Base-by-base conservation (phyloP, 2,329 filamentous ascomycete genomes). In the Drechmeria coniospora region DNA sequence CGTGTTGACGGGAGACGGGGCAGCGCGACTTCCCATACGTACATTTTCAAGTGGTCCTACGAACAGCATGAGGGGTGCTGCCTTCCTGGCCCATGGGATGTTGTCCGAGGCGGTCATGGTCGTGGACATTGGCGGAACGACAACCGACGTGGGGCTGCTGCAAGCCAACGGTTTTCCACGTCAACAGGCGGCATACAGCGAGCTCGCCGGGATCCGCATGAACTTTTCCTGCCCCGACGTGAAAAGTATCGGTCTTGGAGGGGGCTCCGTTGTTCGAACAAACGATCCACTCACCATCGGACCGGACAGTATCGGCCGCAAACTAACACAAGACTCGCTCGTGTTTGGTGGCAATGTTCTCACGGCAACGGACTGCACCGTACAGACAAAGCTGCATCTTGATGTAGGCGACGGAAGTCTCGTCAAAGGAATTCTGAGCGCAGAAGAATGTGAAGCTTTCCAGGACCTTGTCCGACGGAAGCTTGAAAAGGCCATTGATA, bases 121-220 rank as follows among this genome's bases (percentile, higher is more conserved):
- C 0, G 64, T 77, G 2, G 74, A 79, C 39, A 67, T 79, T 29
- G 74, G 74, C 1, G 73, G 74, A 3, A 79, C 74, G 0, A 78
- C 73, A 0, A 67, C 70, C 0, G 74, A 78, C 36, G 67, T 75
- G 8, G 71, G 74, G 0, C 46, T 74, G 1, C 45, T 79, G 4
- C 56, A 72, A 6, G 56, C 63, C 0, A 75, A 65, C 26, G 73
- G 74, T 0, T 73, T 78, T 27, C 74, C 74, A 1, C 57, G 71
- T 18, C 68, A 75, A 43, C 63, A 68, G 27, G 65, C 70, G 5
- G 68, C 70, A 0, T 76, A 71, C 35, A 72, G 65, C 19, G 63
- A 74, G 18, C 52, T 78, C 3, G 66, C 65, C 0, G 74, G 73
- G 0, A 67, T 79, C 2, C 58, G 69, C 6, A 71, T 71, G 51